Conservation (phyloP, 495 filamentous ascomycete genomes). For the Xylaria castorea region DNA sequence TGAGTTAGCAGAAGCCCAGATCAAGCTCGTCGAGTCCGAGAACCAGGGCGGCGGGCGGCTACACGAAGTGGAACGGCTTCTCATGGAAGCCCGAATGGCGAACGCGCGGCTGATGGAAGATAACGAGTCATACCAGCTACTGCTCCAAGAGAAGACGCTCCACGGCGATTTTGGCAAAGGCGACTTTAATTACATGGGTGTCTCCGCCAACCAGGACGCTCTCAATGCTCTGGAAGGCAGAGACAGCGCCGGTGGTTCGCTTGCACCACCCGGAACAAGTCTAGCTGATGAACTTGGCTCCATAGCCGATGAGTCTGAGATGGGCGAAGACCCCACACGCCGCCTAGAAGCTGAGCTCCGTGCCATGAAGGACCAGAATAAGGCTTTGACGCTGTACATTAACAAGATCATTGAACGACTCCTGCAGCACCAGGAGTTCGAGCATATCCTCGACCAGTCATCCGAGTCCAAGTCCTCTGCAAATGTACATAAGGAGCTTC, state of each 20-base stretch:
- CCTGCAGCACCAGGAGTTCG: constrained; percentile 91
- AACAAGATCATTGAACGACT: constrained; percentile 97
- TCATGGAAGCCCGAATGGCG: constrained; percentile 89
- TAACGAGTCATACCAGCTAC: constrained; percentile 95
- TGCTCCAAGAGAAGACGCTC: constrained; percentile 90
- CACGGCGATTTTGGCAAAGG: constrained; percentile 90
- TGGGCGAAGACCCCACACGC: constrained; percentile 63
- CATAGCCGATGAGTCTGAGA: constrained; percentile 54
- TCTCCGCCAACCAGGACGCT: constrained; percentile 60
- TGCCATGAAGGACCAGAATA: constrained; percentile 90
- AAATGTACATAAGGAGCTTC: constrained; percentile 83
- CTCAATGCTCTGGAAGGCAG: constrained; percentile 62
- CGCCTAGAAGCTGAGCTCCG: constrained; percentile 81
- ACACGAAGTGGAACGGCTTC: constrained; percentile 83
- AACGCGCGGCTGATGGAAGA: constrained; percentile 97
- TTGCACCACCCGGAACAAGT: constrained; percentile 61
- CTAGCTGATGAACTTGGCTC: constrained; percentile 87
- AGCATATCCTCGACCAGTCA: constrained; percentile 85
- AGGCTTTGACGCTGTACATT: constrained; percentile 94
- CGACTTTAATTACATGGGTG: constrained; percentile 74
- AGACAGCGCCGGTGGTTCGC: constrained; percentile 45
- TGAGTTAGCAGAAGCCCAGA: constrained; percentile 92
- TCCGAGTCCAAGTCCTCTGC: constrained; percentile 60
- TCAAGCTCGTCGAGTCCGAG: constrained; percentile 93
- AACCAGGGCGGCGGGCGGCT: constrained; percentile 85